Percentiles rank a stretch among this genome's conserved stretches.
Evolutionary conservation across 23 red algal genomes (phyloP).

Genomic region (Gracilariopsis chorda): DNA sequence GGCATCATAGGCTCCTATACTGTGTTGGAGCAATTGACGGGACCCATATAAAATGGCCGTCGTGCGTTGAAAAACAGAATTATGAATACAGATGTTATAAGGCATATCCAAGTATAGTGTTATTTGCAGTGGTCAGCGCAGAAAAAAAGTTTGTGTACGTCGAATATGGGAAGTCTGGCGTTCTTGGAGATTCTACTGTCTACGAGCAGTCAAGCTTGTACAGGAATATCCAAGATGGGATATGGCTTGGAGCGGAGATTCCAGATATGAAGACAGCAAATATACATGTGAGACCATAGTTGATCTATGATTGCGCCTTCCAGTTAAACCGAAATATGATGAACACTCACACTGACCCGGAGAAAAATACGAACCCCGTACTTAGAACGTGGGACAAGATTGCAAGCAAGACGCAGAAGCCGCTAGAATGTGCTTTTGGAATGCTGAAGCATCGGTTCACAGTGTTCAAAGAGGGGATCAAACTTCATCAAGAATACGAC

Average conservation of each 20-base stretch:
- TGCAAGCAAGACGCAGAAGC: background rate
- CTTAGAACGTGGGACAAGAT: background rate
- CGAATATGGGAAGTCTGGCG: constrained; percentile 2
- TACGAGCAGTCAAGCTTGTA: background rate
- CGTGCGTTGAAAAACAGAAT: background rate
- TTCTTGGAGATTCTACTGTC: background rate
- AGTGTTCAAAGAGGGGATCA: background rate
- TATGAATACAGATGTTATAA: constrained; percentile 36
- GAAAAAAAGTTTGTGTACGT: background rate
- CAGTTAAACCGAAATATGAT: background rate
- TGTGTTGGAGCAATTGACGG: constrained; percentile 37
- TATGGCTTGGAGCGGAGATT: background rate
- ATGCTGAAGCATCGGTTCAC: too few species aligned
- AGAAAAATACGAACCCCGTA: background rate
- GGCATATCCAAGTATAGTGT: background rate
- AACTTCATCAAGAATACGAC: background rate
- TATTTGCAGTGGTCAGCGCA: background rate
- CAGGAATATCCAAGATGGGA: background rate
- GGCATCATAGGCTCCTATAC: background rate
- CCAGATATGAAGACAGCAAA: background rate
- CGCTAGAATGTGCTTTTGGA: background rate
- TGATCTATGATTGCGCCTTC: constrained; percentile 30
- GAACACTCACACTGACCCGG: background rate
- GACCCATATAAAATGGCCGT: background rate
- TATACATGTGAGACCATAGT: background rate